Evolutionary conservation across 208 protist genomes (phyloP), one percentile per base, ranked within the genome.

Genomic region (Leishmania arabica): DNA sequence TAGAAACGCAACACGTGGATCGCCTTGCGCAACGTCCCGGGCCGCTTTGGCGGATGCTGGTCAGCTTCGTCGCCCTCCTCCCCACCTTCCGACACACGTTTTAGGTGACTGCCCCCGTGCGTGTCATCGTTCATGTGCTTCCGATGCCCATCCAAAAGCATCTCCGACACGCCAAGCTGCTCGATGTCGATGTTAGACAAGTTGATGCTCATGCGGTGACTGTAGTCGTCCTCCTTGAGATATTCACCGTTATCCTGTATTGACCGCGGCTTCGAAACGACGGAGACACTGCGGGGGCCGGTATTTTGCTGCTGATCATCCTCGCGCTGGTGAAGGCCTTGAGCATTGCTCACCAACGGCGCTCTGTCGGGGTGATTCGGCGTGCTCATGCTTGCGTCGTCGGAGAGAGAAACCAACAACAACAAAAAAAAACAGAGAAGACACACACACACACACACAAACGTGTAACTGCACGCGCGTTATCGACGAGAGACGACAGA

Each of bases 161-260:
- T 66, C 68, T 79, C 80, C 3, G 72, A 76, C 47, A 74, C 51
- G 19, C 76, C 76, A 49, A 34, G 62, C 64, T 51, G 62, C 27
- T 83, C 69, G 27, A 53, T 40, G n/a, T 86, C 83, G 66, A 86
- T 86, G 74, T 64, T 49, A 13, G 78, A 75, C 27, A 86, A 49
- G 65, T 79, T 72, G 71, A 86, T 65, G 56, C 83, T 78, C 73
- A 86, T 72, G 56, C 83, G 83, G 58, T 75, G 64, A n/a, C 19
- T 62, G 74, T 74, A 83, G 19, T 85, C 70, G 60, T 75, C 77
- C 49, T 76, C 81, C 58, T 85, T 85, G 5, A 60, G 42, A 49
- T 77, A 51, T 1, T 60, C 60, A 9, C 79, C 75, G 45, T 17
- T 70, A 1, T 68, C 78, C 51, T 74, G 45, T 17, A 60, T 58